phyloP scores from a whole-genome alignment of 805 yeast species.

The Saccharomycopsis sp. region DNA sequence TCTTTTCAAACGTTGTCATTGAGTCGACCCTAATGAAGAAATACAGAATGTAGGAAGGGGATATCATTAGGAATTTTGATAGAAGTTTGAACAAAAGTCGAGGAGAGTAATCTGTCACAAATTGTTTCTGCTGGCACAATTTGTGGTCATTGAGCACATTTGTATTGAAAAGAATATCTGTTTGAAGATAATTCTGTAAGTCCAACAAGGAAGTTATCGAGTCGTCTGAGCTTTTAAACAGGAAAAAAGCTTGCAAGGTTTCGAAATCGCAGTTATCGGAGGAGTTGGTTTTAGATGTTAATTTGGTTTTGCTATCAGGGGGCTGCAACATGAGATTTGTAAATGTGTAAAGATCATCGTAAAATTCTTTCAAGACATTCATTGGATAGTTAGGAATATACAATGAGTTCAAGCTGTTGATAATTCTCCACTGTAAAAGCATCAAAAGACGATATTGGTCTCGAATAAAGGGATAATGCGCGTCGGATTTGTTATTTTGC shows the following conservation, averaged over 20 bases:
- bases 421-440: not conserved
- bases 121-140: not conserved
- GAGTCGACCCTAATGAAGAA: constrained; percentile 4
- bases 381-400: constrained; percentile 10
- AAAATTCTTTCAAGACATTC: constrained; percentile 9
- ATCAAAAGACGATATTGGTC: not conserved
- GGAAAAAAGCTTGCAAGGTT: not conserved
- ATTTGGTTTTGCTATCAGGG: not conserved
- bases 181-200: constrained; percentile 4
- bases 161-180: constrained; percentile 7
- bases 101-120: constrained; percentile 9
- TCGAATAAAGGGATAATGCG: not conserved
- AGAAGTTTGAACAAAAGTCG: constrained; percentile 1
- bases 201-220: constrained; percentile 1
- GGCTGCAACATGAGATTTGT: not conserved
- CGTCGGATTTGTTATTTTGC: not conserved
- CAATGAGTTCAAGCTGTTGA: constrained; percentile 5
- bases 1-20: constrained; percentile 9
- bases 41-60: constrained; percentile 8
- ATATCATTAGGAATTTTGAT: constrained; percentile 7
- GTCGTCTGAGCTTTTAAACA: not conserved
- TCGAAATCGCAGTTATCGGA: not conserved
- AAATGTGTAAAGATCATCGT: constrained; percentile 6
- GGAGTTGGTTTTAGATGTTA: not conserved
- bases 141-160: constrained; percentile 4